Base-by-base conservation (phyloP, 2,329 filamentous ascomycete species). In the Sphaerostilbella broomeana region DNA sequence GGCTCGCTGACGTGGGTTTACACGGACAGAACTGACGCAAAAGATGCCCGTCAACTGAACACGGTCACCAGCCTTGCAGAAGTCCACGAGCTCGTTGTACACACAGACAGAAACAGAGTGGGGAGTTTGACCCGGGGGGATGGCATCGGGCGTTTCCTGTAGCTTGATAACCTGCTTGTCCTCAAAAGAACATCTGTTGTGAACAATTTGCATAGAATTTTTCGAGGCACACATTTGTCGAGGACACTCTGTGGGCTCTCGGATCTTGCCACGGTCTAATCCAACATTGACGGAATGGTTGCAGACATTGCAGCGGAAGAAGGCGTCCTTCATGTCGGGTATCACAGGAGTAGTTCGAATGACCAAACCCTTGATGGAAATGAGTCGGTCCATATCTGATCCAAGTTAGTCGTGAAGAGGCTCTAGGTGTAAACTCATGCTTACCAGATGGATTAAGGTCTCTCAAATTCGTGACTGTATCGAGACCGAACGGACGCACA, bases 101-200 rank as follows among this genome's bases (percentile, higher is more conserved):
- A 89, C 86, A 55, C 90, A 95, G 35, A 98, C 78, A 1, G 90
- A 95, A 18, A 98, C 92, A 0, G 90, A 95, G 63, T 98, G 92
- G 11, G 92, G 92, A 15, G 92, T 98, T 64, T 98, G 92, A 13
- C 92, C 92, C 49, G 95, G 84, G 34, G 92, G 92, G 13, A 98
- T 84, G 25, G 80, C 86, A 61, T 98, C 92, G 0, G 92, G 92
- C 0, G 92, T 98, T 63, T 98, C 92, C 63, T 98, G 92, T 27
- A 98, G 72, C 62, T 98, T 98, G 66, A 98, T 95, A 44, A 98
- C 87, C 60, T 98, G 92, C 69, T 98, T 98, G 61, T 98, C 92
- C 40, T 89, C 84, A 55, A 98, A 98, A 7, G 78, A 77, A 51
- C 88, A 97, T 45, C 92, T 82, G 63, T 98, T 98, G 69, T 98